Evolutionary conservation across 1,284 basidiomycete species (phyloP), one percentile per base, ranked within the genome.

Genomic region (Moesziomyces sp.): DNA sequence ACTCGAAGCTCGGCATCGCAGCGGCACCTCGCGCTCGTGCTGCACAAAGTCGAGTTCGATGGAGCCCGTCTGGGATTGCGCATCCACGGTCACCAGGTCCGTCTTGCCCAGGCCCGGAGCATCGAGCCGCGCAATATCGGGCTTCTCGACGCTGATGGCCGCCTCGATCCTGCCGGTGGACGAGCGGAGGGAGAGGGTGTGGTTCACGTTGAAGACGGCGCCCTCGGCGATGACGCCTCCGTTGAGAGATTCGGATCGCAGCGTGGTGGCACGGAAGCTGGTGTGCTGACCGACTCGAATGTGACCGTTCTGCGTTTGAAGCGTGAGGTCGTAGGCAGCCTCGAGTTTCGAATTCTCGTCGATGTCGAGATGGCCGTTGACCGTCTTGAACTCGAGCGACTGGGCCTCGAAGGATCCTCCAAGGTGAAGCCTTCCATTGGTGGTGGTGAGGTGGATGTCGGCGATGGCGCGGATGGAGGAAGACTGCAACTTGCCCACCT

Each of bases 131-230:
- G 33, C 18, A 2, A 72, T 47, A 23, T 63, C 58, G 5, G 78
- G 74, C 49, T 57, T 71, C 28, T 76, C 58, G 40, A 80, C 69
- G 1, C 54, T 52, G 26, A 80, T 56, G 8, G 52, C 65, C 19
- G 74, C 76, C 35, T 75, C 60, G 47, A 80, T 64, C 13, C 58
- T 48, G n/a, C 76, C 76, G 1, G 61, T 63, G 5, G 53, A 51
- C 13, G 74, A 60, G 10, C 42, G 52, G 24, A 80, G 46, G 1
- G 46, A 48, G 18, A 80, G 64, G 7, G 78, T 73, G 50, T 74
- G 64, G 38, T 80, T 80, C 19, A 68, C 77, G 26, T 71, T 58
- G 63, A 70, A 65, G 14, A 65, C 48, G 16, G 66, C 72, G 42
- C 59, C 58, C 21, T 66, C 51, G 19, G 59, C 72, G 18, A 66